Base-by-base conservation (phyloP, 805 yeast species). In the Candida hungchunana region DNA sequence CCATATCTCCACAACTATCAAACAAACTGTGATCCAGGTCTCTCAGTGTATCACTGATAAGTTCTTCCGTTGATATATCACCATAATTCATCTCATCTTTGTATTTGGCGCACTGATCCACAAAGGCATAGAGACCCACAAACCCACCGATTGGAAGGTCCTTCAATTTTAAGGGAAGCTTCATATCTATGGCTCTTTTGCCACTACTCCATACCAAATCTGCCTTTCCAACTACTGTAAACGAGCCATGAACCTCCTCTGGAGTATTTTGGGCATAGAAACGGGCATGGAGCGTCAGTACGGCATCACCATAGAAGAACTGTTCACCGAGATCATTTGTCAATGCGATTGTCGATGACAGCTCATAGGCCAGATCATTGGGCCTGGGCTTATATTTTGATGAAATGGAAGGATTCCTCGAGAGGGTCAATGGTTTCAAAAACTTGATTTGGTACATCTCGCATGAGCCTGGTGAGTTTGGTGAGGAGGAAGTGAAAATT, bases 291-390 rank as follows among this genome's bases (percentile, higher is more conserved):
- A 45, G 17, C 0, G 44, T 30, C 7, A 52, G 18, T 0, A 36
- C 18, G 2, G 51, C 46, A 18, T 51, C 44, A 6, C 69, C 71
- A 33, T 53, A 54, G 47, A 62, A 65, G 38, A 55, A 58, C 28
- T 48, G 49, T 17, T 66, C 71, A 4, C 71, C 71, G 2, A 66
- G 54, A 39, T 66, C 71, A 29, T 66, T 66, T 3, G 64, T 50
- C 12, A 66, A 37, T 1, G 59, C 44, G 10, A 55, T 16, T 1
- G 58, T 50, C 1, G 53, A 36, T 9, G 48, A 35, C 9, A 52
- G 30, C 21, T 40, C 47, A 26, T 44, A 47, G 2, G 25, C 36
- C 6, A 42, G 41, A 20, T 46, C 43, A 11, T 19, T 14, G 7
- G 41, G 36, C 16, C 31, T 44, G 3, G 34, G 32, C 13, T 35